These are phyloP conservation scores for Ulota crispa DNA, from an alignment of 225 moss, liverwort and hornwort species.

Conservation along the genomic window DNA sequence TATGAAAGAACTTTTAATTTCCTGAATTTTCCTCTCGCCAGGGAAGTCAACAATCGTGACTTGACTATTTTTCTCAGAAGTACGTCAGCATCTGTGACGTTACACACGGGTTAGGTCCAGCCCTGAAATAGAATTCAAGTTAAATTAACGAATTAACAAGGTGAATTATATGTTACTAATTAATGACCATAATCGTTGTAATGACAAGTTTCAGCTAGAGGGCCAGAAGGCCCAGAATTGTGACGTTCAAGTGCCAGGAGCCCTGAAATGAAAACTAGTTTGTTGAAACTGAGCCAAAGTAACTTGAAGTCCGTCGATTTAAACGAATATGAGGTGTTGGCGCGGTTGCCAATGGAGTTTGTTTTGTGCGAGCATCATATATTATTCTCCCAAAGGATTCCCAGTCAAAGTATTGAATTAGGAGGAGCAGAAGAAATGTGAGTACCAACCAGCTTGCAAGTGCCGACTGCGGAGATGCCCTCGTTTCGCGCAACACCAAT, in stretches of 20 bases:
- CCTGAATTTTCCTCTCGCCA: neutral
- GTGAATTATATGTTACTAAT: neutral
- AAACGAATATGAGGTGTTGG: neutral
- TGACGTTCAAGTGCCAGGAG: neutral
- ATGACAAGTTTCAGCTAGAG: conserved; percentile 5
- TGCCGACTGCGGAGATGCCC: conserved; percentile 40
- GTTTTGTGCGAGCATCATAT: neutral
- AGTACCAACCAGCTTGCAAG: conserved; percentile 38
- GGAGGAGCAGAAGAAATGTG: conserved; percentile 31
- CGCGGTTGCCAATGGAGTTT: neutral
- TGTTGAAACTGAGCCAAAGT: neutral
- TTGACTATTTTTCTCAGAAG: conserved; percentile 27
- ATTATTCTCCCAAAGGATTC: conserved; percentile 14
- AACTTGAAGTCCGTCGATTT: neutral
- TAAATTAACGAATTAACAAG: neutral
- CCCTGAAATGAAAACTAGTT: conserved; percentile 7
- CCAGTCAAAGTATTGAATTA: conserved; percentile 31
- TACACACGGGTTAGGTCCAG: conserved; percentile 15
- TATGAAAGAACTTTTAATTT: neutral
- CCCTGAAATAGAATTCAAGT: conserved; percentile 16
- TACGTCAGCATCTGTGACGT: conserved; percentile 24
- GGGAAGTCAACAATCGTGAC: conserved; percentile 28
- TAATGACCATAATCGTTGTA: neutral
- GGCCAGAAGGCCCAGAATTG: conserved; percentile 4
- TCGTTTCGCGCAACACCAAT: conserved; percentile 33